Conservation (phyloP, 1,284 basidiomycete genomes). For the Sporisorium scitamineum region DNA sequence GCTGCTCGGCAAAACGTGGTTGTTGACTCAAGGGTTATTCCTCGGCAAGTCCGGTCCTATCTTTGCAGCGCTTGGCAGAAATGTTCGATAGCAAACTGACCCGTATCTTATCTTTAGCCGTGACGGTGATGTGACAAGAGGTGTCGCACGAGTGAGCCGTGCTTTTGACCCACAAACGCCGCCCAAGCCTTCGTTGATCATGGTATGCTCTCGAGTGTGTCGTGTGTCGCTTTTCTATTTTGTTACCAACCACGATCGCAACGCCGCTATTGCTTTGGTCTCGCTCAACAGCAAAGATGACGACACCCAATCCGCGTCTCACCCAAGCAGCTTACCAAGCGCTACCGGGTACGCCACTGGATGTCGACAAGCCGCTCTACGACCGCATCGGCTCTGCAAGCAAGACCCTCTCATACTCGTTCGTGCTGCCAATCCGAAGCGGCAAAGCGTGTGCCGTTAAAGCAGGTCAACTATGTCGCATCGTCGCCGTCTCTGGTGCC, state of each 20-base stretch:
- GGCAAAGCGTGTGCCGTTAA: constrained; percentile 28
- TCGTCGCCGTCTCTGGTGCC: constrained; percentile 12
- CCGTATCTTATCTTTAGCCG: constrained; percentile 22
- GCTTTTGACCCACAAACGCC: too few species aligned
- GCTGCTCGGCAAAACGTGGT: too few species aligned
- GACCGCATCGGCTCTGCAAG: constrained; percentile 10
- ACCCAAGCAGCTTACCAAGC: constrained; percentile 26
- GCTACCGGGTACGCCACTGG: constrained; percentile 14
- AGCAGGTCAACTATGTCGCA: constrained; percentile 26
- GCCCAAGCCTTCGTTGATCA: background rate
- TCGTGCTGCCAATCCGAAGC: constrained; percentile 17
- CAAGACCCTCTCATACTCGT: constrained; percentile 1
- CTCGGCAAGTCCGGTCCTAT: background rate
- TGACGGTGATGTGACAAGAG: background rate
- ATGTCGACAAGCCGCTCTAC: constrained; percentile 17
- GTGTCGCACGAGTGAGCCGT: constrained; percentile 20
- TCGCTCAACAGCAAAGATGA: background rate
- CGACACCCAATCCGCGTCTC: constrained; percentile 5
- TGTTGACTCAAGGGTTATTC: background rate
- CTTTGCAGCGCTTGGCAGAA: too few species aligned
- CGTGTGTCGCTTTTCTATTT: too few species aligned
- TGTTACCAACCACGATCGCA: too few species aligned
- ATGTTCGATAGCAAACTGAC: background rate
- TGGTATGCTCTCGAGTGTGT: too few species aligned
- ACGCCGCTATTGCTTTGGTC: too few species aligned